Conservation (phyloP, 1,284 basidiomycete genomes). For the Pholiota adiposa region DNA sequence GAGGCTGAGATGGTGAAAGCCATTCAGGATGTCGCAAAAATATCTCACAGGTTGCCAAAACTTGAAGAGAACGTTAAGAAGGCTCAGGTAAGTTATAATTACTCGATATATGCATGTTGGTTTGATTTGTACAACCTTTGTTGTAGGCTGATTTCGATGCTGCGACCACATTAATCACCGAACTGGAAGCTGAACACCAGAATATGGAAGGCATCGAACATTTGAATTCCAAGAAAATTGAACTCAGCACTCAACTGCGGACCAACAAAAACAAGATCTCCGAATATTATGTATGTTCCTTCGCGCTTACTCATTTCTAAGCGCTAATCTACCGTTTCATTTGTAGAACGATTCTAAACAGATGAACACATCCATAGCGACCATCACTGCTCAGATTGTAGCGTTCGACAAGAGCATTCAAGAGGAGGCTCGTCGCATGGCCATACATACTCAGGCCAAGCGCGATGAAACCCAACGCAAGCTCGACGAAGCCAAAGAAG, state of each 20-base stretch:
- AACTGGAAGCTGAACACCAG: slow-evolving; percentile 49
- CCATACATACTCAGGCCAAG: slow-evolving; percentile 60
- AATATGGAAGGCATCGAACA: slow-evolving; percentile 58
- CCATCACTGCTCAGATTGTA: slow-evolving; percentile 49
- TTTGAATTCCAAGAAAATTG: slow-evolving; percentile 47
- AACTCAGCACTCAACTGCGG: slow-evolving; percentile 49
- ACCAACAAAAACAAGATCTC: slow-evolving; percentile 49
- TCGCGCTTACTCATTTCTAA: neutral
- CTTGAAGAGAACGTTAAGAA: slow-evolving; percentile 45
- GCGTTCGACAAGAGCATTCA: slow-evolving; percentile 56
- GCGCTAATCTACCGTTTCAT: neutral
- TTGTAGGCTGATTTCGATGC: slow-evolving; percentile 42
- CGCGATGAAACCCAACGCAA: slow-evolving; percentile 58
- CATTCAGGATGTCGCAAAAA: slow-evolving; percentile 53
- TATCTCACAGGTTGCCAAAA: slow-evolving; percentile 51
- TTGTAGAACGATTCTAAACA: slow-evolving; percentile 49
- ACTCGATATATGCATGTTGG: neutral
- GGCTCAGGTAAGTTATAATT: slow-evolving; percentile 50
- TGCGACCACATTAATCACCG: slow-evolving; percentile 51
- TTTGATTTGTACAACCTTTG: neutral
- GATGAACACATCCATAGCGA: slow-evolving; percentile 49
- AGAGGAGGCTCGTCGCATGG: slow-evolving; percentile 59
- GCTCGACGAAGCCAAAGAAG: slow-evolving; percentile 46
- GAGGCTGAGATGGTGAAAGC: slow-evolving; percentile 64
- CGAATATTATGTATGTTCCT: slow-evolving; percentile 48